Evolutionary conservation across 176 grass and related monocot genomes (phyloP).

Genomic region (Thinopyrum elongatum): DNA sequence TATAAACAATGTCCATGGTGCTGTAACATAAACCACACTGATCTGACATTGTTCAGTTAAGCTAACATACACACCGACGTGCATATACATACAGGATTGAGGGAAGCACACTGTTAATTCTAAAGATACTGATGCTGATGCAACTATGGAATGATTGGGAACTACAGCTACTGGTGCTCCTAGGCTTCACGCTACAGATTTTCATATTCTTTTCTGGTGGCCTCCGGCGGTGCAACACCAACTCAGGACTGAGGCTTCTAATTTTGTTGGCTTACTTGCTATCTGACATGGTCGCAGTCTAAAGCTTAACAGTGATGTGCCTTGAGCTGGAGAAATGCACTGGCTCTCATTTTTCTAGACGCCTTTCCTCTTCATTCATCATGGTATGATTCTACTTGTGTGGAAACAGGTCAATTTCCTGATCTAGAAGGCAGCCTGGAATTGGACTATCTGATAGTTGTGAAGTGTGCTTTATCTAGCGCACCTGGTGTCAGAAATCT

Average conservation of each 20-base stretch:
- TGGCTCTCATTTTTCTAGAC: neutral
- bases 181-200: neutral
- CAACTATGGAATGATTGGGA: slow-evolving; percentile 1
- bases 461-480: neutral
- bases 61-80: no score
- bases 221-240: neutral
- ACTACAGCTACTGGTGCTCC: neutral
- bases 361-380: neutral
- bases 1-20: no score
- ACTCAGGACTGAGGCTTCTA: neutral
- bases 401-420: neutral
- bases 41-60: no score
- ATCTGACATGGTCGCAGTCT: neutral
- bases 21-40: no score
- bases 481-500: neutral
- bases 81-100: neutral
- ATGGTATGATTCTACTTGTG: neutral
- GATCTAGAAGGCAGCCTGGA: neutral
- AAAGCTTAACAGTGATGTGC: neutral
- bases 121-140: neutral
- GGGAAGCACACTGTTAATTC: neutral
- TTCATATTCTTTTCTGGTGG: slow-evolving; percentile 7
- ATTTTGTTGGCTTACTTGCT: neutral
- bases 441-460: neutral
- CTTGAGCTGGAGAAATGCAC: neutral